phyloP scores from a whole-genome alignment of 2,329 filamentous ascomycete genomes.

The Fusarium marasasianum region DNA sequence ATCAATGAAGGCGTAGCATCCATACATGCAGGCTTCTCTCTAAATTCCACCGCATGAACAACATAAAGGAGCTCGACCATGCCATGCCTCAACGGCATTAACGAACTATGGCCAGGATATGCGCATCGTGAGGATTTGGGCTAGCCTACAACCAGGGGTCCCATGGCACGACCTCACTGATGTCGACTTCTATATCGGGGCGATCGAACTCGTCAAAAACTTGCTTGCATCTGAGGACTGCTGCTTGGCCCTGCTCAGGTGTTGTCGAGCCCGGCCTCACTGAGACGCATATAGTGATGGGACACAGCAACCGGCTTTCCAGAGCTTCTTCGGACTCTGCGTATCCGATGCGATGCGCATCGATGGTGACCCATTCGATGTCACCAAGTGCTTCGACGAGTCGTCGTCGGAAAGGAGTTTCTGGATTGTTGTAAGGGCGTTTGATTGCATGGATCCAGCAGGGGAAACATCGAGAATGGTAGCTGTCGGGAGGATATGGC shows the following conservation, averaged over 20 bases:
- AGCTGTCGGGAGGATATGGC: neutral
- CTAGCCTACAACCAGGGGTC: no score
- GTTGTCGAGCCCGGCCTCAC: neutral
- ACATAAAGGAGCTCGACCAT: no score
- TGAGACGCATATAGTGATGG: neutral
- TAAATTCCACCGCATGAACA: no score
- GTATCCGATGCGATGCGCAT: neutral
- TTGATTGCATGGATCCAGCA: neutral
- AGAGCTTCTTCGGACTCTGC: neutral
- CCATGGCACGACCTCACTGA: neutral
- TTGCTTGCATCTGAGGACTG: neutral
- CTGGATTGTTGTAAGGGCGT: no score
- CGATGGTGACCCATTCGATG: neutral
- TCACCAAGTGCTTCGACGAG: neutral
- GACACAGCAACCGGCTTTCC: fast-evolving
- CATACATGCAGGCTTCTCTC: no score
- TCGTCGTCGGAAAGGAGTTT: no score
- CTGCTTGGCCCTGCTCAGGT: fast-evolving
- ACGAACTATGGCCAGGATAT: no score
- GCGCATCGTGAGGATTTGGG: no score
- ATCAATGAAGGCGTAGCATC: no score
- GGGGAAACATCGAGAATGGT: neutral
- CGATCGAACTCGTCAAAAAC: neutral
- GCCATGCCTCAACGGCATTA: no score
- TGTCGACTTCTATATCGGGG: fast-evolving